These are phyloP conservation scores for Alternaria rosae DNA, from an alignment of 2,329 filamentous ascomycete genomes.

Conservation along the genomic window DNA sequence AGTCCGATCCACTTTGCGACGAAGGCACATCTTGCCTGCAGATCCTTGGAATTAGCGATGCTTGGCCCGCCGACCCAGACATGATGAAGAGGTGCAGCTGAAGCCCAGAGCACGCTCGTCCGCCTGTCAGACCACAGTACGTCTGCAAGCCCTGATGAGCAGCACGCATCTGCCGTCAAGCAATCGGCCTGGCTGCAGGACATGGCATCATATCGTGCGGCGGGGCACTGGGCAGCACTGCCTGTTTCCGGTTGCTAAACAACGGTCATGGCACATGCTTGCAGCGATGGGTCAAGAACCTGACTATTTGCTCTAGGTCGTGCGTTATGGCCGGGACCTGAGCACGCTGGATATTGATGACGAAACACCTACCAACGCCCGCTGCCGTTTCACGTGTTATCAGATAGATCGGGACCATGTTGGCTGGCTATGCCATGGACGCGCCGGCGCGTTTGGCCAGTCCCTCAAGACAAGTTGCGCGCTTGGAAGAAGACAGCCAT, in stretches of 20 bases:
- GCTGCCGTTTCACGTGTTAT: constrained; percentile 41
- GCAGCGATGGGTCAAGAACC: constrained; percentile 18
- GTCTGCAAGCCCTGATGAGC: constrained; percentile 10
- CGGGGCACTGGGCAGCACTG: constrained; percentile 18
- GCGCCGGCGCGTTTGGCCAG: constrained; percentile 6
- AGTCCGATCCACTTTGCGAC: constrained; percentile 38
- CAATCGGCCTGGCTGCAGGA: constrained; percentile 3
- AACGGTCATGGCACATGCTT: constrained; percentile 22
- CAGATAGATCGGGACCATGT: constrained; percentile 15
- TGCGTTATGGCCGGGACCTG: constrained; percentile 9
- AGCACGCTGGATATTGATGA: constrained; percentile 23
- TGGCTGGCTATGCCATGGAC: constrained; percentile 16
- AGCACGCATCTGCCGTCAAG: constrained; percentile 12
- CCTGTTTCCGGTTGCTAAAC: constrained; percentile 22
- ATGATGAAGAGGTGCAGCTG: constrained; percentile 11
- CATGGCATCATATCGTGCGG: constrained; percentile 19
- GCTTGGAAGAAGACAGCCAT: constrained; percentile 23
- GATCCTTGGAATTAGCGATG: constrained; percentile 19
- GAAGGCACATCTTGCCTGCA: constrained; percentile 24
- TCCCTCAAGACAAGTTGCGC: constrained; percentile 19
- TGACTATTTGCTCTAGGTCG: constrained; percentile 3
- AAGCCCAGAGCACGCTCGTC: constrained; percentile 4
- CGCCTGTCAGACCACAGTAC: constrained; percentile 24
- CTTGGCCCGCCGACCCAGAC: constrained; percentile 17
- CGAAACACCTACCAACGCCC: constrained; percentile 22